Evolutionary conservation across 192 early-diverging fungal species (phyloP).

Genomic region (Coemansia sp.): DNA sequence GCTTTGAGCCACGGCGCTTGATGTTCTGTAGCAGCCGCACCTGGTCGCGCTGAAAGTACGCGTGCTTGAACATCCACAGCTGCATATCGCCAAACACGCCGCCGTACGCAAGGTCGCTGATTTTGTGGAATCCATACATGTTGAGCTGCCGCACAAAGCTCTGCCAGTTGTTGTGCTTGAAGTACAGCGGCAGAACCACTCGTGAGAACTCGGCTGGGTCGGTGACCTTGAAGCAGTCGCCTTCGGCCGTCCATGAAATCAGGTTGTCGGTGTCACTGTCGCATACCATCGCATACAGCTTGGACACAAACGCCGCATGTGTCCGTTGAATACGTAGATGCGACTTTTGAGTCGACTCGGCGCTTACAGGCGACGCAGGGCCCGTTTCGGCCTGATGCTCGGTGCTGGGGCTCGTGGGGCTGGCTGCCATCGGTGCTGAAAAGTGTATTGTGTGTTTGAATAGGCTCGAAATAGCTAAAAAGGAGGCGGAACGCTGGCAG

Average conservation of each 20-base stretch:
- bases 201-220: conserved; percentile 78
- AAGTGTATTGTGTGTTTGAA: background rate
- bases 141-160: conserved; percentile 88
- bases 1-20: conserved; percentile 46
- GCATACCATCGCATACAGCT: conserved; percentile 51
- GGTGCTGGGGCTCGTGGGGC: conserved; percentile 2
- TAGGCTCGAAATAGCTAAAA: background rate
- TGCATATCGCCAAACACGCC: conserved; percentile 41
- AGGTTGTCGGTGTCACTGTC: conserved; percentile 33
- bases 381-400: background rate
- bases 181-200: conserved; percentile 74
- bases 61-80: conserved; percentile 56
- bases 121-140: conserved; percentile 57
- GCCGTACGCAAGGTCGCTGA: conserved; percentile 48
- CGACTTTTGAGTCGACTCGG: conserved; percentile 11
- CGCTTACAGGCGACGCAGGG: conserved; percentile 2
- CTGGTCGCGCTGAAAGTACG: conserved; percentile 41
- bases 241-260: conserved; percentile 55
- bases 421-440: conserved; percentile 3
- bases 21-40: conserved; percentile 42
- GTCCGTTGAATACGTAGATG: conserved; percentile 45
- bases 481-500: conserved; percentile 1
- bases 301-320: conserved; percentile 52
- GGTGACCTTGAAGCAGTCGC: conserved; percentile 81
- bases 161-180: conserved; percentile 89